A percentile compares a stretch with the other conserved stretches of the same genome.
These are phyloP conservation scores for Viola pubescens DNA, from an alignment of 441 rosid species.

Conservation along the genomic window DNA sequence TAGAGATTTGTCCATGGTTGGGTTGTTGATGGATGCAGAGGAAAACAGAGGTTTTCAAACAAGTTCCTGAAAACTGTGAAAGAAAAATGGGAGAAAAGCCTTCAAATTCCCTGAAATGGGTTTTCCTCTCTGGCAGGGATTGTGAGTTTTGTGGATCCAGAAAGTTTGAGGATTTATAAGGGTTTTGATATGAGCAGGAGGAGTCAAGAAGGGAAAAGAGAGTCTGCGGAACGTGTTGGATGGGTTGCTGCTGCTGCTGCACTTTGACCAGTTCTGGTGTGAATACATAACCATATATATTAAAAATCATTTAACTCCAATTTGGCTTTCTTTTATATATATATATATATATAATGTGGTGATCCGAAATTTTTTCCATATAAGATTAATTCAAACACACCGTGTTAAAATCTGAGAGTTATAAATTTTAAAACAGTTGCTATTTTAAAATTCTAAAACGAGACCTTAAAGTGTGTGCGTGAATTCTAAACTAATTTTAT, in stretches of 20 bases:
- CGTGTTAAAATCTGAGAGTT: no score
- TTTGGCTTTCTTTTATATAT: background rate
- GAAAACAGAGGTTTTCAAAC: background rate
- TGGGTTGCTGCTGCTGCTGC: background rate
- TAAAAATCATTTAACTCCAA: background rate
- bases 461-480: no score
- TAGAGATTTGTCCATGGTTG: constrained; percentile 22
- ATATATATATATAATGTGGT: background rate
- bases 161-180: constrained; percentile 4
- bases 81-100: background rate
- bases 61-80: background rate
- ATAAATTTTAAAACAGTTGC: no score
- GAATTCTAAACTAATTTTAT: no score
- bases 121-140: background rate
- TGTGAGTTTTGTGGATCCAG: constrained; percentile 5
- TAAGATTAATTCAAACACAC: no score
- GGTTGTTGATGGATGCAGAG: background rate
- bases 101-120: background rate
- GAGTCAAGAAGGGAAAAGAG: background rate
- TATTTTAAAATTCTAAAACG: no score
- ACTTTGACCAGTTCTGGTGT: background rate
- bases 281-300: background rate
- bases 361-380: no score
- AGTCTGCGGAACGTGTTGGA: background rate
- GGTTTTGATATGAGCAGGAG: background rate